Evolutionary conservation across 2,329 filamentous ascomycete genomes (phyloP).

Genomic region (Botryotinia narcissicola): DNA sequence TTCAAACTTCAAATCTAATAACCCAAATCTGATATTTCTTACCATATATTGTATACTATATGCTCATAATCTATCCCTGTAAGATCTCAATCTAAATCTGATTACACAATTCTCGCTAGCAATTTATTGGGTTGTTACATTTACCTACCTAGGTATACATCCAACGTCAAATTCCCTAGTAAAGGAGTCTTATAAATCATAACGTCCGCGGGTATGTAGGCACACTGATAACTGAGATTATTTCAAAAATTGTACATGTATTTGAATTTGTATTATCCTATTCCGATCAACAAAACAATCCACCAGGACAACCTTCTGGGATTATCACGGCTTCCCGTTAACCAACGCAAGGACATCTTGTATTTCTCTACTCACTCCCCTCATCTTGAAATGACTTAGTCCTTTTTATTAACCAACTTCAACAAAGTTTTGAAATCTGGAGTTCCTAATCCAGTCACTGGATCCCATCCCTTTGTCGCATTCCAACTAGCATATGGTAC

Average conservation of each 20-base stretch:
- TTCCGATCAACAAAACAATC: background rate
- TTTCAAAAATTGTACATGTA: background rate
- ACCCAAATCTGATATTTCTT: no score
- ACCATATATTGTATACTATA: no score
- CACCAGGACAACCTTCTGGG: background rate
- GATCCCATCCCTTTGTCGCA: conserved; percentile 45
- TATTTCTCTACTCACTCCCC: background rate
- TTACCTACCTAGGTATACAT: background rate
- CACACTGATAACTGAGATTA: background rate
- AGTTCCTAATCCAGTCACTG: conserved; percentile 49
- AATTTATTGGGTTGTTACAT: background rate
- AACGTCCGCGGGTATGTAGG: accelerated
- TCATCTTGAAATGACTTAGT: background rate
- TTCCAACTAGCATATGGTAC: conserved; percentile 43
- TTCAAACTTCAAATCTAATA: background rate
- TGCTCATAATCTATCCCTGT: no score
- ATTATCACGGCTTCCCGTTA: background rate
- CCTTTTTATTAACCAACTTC: conserved; percentile 21
- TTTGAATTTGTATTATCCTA: background rate
- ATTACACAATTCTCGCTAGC: background rate
- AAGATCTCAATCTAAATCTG: background rate
- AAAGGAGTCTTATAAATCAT: background rate
- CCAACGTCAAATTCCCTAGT: accelerated
- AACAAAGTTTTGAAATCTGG: conserved; percentile 45
- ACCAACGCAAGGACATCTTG: background rate